Evolutionary conservation across 2,329 filamentous ascomycete species (phyloP).

Genomic region (Colletotrichum salicis): DNA sequence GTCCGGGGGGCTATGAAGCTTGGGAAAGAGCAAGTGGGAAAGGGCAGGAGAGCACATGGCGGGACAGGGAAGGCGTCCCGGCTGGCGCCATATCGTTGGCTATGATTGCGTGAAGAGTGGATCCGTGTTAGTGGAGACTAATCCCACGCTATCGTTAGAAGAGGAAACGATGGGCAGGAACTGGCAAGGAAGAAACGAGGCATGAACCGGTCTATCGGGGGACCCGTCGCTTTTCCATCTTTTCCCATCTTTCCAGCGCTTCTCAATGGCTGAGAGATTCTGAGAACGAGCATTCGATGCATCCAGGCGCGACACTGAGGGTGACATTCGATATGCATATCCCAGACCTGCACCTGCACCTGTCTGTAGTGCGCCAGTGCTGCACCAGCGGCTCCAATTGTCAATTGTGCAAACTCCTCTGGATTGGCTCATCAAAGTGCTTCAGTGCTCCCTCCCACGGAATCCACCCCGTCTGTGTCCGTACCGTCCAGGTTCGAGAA

Average conservation of each 20-base stretch:
- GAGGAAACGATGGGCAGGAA: constrained; percentile 25
- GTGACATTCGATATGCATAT: not conserved
- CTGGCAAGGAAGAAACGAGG: constrained; percentile 15
- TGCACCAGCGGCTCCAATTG: not conserved
- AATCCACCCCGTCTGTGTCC: not conserved
- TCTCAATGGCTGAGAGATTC: not conserved
- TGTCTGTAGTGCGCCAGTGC: not conserved
- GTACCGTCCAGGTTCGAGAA: not conserved
- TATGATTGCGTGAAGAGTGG: not conserved
- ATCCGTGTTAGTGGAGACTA: not conserved
- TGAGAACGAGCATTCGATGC: not conserved
- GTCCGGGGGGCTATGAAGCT: constrained; percentile 11
- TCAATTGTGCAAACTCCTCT: not conserved
- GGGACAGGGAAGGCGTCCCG: constrained; percentile 12
- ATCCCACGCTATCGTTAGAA: not conserved
- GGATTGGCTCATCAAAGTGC: too few species aligned
- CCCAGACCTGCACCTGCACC: not conserved
- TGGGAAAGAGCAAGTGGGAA: not conserved
- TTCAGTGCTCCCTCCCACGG: not conserved
- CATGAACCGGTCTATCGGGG: constrained; percentile 28
- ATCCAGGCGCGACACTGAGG: not conserved
- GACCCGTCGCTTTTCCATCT: constrained; percentile 25
- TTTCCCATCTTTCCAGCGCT: constrained; percentile 14
- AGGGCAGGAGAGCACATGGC: constrained; percentile 31
- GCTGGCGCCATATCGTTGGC: not conserved